Evolutionary conservation across 179 eudicot species (phyloP), one percentile per base, ranked within the genome.

Genomic region (Amaranthus tricolor): DNA sequence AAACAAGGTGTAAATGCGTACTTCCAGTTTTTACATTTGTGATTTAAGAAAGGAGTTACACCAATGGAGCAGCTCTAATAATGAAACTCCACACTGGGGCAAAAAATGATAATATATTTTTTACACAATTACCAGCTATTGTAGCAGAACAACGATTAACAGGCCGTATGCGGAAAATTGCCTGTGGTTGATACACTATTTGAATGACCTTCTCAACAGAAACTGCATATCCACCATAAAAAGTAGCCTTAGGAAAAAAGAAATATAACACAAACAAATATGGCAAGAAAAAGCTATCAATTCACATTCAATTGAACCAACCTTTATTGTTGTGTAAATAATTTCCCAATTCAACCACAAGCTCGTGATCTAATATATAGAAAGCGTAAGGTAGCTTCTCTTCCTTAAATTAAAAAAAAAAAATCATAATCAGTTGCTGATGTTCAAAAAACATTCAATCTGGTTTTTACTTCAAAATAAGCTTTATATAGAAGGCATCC

Each of bases 71-170:
- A 31, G n/a, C 59, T 56, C 59, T 56, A 16, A 5, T 5, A 56
- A 16, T 56, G 20, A 56, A 55, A 56, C 15, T 56, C 6, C 4
- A 56, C 15, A 56, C 16, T 12, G 13, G 59, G n/a, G 7, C 4
- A 56, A 50, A 8, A 24, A 12, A 16, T 66, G n/a, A 17, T 12
- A 55, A 44, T 3, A 15, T 52, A 9, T 0, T 0, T 13, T 1
- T 44, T 9, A 15, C 16, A 6, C 31, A 44, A 54, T 53, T 89
- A 95, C 98, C 99, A 21, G 98, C 85, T 78, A 93, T 95, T 74
- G 99, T 90, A 71, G 99, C 88, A 76, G 99, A 89, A 77, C 99
- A 95, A 40, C 99, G 98, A 79, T 82, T 91, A 62, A 95, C 99
- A 45, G 99, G 97, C 43, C 98, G 92, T 47, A 95, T 95, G 64